Percentiles rank a stretch among this genome's conserved stretches.
Conservation (phyloP, 1,284 basidiomycete genomes). For the Melampsora larici-populina region DNA sequence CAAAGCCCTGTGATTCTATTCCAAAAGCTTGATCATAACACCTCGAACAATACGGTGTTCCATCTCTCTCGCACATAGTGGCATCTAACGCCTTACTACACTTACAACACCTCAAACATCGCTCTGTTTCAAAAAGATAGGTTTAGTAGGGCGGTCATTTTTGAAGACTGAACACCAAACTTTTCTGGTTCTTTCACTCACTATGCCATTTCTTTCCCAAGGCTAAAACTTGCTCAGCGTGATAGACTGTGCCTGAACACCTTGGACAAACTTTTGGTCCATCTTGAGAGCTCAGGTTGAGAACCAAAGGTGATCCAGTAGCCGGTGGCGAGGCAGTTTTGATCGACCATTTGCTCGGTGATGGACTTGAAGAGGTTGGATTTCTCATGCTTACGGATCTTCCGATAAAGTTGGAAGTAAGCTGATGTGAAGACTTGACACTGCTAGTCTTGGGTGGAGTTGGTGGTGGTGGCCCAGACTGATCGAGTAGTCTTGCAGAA, state of each 20-base stretch:
- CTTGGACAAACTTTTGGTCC: slow-evolving; percentile 23
- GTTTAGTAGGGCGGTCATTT: neutral
- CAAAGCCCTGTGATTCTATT: slow-evolving; percentile 20
- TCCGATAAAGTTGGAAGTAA: no score
- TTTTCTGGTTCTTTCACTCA: neutral
- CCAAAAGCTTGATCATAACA: slow-evolving; percentile 25
- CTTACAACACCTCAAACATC: slow-evolving; percentile 16
- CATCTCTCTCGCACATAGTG: slow-evolving; percentile 14
- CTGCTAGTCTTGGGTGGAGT: no score
- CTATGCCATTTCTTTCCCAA: slow-evolving; percentile 41
- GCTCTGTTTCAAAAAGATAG: slow-evolving; percentile 1
- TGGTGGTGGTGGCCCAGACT: neutral
- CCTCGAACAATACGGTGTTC: slow-evolving; percentile 26
- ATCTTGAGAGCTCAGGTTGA: neutral
- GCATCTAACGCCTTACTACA: slow-evolving; percentile 21
- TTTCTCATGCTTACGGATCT: no score
- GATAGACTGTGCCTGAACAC: slow-evolving; percentile 24
- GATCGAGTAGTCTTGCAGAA: neutral
- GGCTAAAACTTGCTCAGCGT: slow-evolving; percentile 32
- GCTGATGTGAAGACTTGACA: no score
- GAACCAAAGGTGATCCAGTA: no score
- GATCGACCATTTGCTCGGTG: no score
- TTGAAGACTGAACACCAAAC: neutral
- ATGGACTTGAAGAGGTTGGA: no score
- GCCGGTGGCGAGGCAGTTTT: no score